phyloP scores from a whole-genome alignment of 1,284 basidiomycete genomes.

The Marasmius oreades region DNA sequence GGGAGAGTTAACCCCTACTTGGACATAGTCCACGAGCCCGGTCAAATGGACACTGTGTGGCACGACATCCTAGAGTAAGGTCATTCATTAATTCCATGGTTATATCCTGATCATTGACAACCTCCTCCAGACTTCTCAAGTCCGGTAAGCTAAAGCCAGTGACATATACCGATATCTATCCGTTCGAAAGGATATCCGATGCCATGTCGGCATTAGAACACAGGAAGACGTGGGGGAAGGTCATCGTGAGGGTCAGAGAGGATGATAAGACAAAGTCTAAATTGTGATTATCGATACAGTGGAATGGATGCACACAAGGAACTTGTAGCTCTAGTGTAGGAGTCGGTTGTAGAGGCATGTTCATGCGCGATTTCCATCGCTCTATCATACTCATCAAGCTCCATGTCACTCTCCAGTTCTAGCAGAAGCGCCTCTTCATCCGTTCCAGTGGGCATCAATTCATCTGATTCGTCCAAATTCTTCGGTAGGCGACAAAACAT shows the following conservation, averaged over 20 bases:
- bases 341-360: conserved; percentile 18
- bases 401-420: conserved; percentile 47
- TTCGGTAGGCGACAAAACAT: conserved; percentile 25
- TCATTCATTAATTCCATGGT: not conserved
- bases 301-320: too few species aligned
- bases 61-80: conserved; percentile 64
- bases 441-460: conserved; percentile 34
- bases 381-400: conserved; percentile 40
- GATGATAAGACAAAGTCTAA: conserved; percentile 26
- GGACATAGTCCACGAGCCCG: conserved; percentile 63
- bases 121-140: conserved; percentile 53
- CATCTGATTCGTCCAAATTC: conserved; percentile 15
- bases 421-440: conserved; percentile 39
- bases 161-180: conserved; percentile 70
- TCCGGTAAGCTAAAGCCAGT: conserved; percentile 70
- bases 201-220: conserved; percentile 75
- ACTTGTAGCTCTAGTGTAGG: not conserved
- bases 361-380: conserved; percentile 22
- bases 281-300: not conserved
- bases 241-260: conserved; percentile 63
- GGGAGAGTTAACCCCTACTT: not conserved
- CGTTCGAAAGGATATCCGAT: conserved; percentile 52
- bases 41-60: conserved; percentile 70
- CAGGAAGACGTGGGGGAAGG: conserved; percentile 94
- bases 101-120: conserved; percentile 1